Conservation (phyloP, 176 grass and related monocot species). For the Paspalum vaginatum region DNA sequence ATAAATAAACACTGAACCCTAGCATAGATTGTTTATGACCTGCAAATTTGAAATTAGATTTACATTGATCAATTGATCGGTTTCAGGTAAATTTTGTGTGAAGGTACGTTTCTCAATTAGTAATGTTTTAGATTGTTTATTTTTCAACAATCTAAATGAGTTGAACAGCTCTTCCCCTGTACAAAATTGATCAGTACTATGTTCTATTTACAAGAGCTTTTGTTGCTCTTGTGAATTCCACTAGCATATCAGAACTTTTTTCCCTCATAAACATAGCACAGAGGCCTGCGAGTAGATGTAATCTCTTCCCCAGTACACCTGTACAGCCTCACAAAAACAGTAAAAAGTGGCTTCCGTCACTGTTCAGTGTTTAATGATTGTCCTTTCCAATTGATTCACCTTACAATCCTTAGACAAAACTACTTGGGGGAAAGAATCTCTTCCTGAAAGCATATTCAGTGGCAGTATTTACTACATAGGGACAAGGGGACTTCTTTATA, state of each 20-base stretch:
- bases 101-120: neutral
- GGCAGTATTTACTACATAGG: constrained; percentile 10
- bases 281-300: neutral
- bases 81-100: neutral
- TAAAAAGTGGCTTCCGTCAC: neutral
- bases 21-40: neutral
- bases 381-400: no score
- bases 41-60: no score
- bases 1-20: neutral
- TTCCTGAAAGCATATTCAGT: neutral
- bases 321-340: neutral
- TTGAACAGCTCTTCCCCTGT: no score
- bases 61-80: neutral
- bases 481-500: neutral
- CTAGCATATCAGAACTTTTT: neutral
- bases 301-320: neutral
- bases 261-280: neutral
- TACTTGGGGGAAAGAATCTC: neutral
- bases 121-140: no score
- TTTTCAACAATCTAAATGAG: no score
- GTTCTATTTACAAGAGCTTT: neutral
- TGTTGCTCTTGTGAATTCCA: neutral
- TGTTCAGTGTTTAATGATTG: neutral
- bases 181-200: no score
- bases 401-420: neutral